These are phyloP conservation scores for Hypomontagnella monticulosa DNA, from an alignment of 495 filamentous ascomycete species.

Conservation along the genomic window DNA sequence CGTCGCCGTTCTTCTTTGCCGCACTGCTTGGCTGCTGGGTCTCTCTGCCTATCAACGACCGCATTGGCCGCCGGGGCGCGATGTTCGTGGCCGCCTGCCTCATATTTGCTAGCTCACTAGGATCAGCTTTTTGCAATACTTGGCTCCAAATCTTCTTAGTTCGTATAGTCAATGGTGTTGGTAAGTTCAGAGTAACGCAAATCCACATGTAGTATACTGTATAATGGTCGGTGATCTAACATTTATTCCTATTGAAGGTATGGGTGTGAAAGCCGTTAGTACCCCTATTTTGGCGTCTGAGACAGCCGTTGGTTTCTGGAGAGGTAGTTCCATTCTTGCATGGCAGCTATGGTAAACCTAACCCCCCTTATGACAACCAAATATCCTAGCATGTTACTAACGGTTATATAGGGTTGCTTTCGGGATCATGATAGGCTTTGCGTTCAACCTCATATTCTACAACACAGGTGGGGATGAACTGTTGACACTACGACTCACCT, in stretches of 20 bases:
- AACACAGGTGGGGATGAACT: neutral
- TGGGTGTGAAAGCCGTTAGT: slow-evolving; percentile 48
- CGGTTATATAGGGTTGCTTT: slow-evolving; percentile 44
- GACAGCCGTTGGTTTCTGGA: slow-evolving; percentile 47
- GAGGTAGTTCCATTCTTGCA: slow-evolving; percentile 45
- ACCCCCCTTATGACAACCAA: neutral
- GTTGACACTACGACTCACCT: slow-evolving; percentile 27
- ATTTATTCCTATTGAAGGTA: slow-evolving; percentile 28
- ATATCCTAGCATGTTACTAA: neutral
- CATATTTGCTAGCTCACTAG: slow-evolving; percentile 45
- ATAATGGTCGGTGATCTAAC: neutral
- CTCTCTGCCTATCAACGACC: slow-evolving; percentile 44
- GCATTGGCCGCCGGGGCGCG: slow-evolving; percentile 43
- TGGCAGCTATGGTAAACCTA: slow-evolving; percentile 47
- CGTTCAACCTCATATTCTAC: slow-evolving; percentile 44
- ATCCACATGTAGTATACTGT: neutral
- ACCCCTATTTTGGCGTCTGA: slow-evolving; percentile 48
- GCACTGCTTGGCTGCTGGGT: slow-evolving; percentile 44
- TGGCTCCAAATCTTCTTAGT: slow-evolving; percentile 37
- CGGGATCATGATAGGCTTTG: slow-evolving; percentile 47
- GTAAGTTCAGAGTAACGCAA: slow-evolving; percentile 21
- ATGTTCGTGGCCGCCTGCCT: slow-evolving; percentile 42
- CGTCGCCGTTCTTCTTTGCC: slow-evolving; percentile 43
- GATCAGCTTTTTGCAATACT: slow-evolving; percentile 28
- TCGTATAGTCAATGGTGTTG: slow-evolving; percentile 44